Evolutionary conservation across 2,329 filamentous ascomycete genomes (phyloP).

Genomic region (Fusarium albosuccineum): DNA sequence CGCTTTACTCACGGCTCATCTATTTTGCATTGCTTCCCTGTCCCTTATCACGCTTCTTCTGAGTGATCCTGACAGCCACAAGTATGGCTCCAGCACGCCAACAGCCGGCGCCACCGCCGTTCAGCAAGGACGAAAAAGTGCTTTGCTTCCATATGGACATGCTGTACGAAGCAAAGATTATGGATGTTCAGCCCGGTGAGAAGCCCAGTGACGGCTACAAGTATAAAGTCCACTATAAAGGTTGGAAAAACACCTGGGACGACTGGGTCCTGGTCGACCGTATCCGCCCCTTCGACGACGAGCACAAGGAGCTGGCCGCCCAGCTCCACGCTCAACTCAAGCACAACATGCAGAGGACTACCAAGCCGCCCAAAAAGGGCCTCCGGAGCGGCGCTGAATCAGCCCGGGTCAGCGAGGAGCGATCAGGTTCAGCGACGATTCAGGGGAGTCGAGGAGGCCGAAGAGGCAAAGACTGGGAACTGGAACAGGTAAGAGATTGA

Average conservation of each 20-base stretch:
- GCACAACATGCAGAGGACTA: constrained; percentile 64
- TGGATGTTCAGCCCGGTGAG: constrained; percentile 80
- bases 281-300: constrained; percentile 92
- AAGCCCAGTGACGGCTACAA: constrained; percentile 78
- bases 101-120: constrained; percentile 62
- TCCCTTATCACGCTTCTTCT: constrained; percentile 29
- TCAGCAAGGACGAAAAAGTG: constrained; percentile 88
- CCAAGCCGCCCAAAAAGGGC: constrained; percentile 67
- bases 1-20: constrained; percentile 6
- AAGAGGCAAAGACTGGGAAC: constrained; percentile 82
- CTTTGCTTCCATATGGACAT: constrained; percentile 98
- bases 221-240: constrained; percentile 98
- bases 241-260: constrained; percentile 99
- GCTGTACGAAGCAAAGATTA: constrained; percentile 96
- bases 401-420: constrained; percentile 82
- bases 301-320: constrained; percentile 90
- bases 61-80: constrained; percentile 28
- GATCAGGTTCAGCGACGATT: constrained; percentile 69
- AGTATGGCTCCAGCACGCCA: constrained; percentile 59
- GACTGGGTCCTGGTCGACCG: constrained; percentile 97
- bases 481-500: constrained; percentile 76
- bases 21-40: constrained; percentile 7
- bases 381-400: constrained; percentile 58
- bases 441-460: constrained; percentile 77
- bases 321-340: constrained; percentile 79